These are phyloP conservation scores for Pyrenophora tritici-repentis DNA, from an alignment of 2,329 filamentous ascomycete species.

Conservation along the genomic window DNA sequence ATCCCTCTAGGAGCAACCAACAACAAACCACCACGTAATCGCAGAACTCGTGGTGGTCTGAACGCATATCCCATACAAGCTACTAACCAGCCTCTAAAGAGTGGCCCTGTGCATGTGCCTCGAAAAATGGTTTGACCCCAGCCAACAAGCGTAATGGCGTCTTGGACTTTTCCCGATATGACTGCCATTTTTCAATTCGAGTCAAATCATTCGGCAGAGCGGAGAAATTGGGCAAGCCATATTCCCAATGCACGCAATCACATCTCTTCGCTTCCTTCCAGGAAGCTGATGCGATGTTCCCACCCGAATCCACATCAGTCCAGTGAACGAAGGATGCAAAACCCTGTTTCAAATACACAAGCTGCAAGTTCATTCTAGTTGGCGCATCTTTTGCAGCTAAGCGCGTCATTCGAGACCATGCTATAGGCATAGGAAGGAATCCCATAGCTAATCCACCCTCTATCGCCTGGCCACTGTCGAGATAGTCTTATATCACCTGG, in stretches of 20 bases:
- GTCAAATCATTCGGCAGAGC: background rate
- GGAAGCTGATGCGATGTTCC: background rate
- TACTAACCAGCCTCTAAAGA: background rate
- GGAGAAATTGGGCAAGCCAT: background rate
- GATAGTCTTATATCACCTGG: background rate
- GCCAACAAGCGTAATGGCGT: background rate
- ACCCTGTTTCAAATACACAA: background rate
- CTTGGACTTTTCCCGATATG: background rate
- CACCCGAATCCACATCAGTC: background rate
- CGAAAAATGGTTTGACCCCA: background rate
- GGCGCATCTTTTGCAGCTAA: background rate
- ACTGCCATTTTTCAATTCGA: background rate
- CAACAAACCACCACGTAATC: conserved; percentile 8
- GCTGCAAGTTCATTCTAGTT: background rate
- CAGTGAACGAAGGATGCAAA: background rate
- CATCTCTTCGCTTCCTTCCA: background rate
- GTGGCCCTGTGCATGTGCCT: conserved; percentile 3
- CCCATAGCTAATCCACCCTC: background rate
- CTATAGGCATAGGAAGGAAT: background rate
- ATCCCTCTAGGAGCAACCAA: background rate
- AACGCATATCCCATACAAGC: background rate
- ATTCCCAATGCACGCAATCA: background rate
- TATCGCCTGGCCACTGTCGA: background rate
- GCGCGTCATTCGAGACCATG: background rate
- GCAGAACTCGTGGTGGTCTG: background rate